Conservation (phyloP, 768 basidiomycete genomes). For the Rhizopogon vinicolor region DNA sequence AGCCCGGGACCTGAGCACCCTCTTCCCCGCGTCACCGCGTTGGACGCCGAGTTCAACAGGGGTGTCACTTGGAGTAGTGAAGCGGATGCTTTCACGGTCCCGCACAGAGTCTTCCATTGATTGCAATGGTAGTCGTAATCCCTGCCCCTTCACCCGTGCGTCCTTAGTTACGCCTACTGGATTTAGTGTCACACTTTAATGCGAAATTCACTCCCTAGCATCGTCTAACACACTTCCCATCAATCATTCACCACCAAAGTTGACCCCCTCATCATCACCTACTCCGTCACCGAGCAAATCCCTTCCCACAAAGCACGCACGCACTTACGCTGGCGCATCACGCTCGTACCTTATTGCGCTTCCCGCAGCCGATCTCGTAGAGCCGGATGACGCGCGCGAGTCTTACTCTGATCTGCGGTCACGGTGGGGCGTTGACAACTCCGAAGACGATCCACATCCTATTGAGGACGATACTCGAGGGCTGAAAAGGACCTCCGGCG, state of each 20-base stretch:
- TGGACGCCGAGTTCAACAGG: conserved; percentile 26
- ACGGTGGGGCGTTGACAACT: conserved; percentile 80
- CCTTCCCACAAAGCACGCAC: conserved; percentile 34
- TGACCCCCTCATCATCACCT: conserved; percentile 22
- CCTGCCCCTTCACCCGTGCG: neutral
- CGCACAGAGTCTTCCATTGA: conserved; percentile 56
- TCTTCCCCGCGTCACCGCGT: conserved; percentile 38
- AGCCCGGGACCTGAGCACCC: conserved; percentile 39
- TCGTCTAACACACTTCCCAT: conserved; percentile 17
- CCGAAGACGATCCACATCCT: conserved; percentile 63
- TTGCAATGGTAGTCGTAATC: conserved; percentile 6
- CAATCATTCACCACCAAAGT: conserved; percentile 18
- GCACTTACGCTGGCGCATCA: conserved; percentile 72
- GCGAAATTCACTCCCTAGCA: conserved; percentile 12
- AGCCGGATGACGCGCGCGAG: conserved; percentile 41
- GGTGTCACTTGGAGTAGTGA: conserved; percentile 41
- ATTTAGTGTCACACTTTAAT: neutral
- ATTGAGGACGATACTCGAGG: conserved; percentile 11
- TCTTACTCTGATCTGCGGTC: conserved; percentile 69
- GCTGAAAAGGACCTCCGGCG: conserved; percentile 13
- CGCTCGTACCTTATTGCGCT: conserved; percentile 77
- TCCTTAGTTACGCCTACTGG: neutral
- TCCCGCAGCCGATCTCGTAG: conserved; percentile 50
- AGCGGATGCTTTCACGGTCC: conserved; percentile 70
- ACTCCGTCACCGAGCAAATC: conserved; percentile 21